These are phyloP conservation scores for Mercurialis annua DNA, from an alignment of 345 rosid genomes.

Conservation along the genomic window DNA sequence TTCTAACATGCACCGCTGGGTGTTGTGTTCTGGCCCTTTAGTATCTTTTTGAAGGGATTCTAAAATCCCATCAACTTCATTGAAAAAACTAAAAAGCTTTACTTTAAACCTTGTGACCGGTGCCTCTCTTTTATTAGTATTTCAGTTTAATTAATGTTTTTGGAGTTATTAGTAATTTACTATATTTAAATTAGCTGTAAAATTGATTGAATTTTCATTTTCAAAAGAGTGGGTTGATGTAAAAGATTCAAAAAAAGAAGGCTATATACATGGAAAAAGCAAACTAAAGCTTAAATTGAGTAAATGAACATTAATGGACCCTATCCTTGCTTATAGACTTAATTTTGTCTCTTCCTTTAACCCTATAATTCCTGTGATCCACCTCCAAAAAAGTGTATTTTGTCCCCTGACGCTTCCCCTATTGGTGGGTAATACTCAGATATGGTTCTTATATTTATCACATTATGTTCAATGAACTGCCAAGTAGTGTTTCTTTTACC, in stretches of 20 bases:
- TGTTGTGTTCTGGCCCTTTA: background rate
- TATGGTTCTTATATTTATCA: background rate
- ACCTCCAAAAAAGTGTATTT: slow-evolving; percentile 47
- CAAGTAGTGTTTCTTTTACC: slow-evolving; percentile 6
- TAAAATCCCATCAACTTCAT: slow-evolving; percentile 18
- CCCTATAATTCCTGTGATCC: slow-evolving; percentile 35
- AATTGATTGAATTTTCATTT: slow-evolving; percentile 14
- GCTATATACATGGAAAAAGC: slow-evolving; percentile 10
- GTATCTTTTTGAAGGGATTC: slow-evolving; percentile 25
- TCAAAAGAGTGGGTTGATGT: background rate
- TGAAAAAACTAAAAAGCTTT: background rate
- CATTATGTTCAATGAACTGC: slow-evolving; percentile 6
- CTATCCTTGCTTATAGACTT: slow-evolving; percentile 12
- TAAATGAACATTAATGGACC: background rate
- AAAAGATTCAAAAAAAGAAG: background rate
- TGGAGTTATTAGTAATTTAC: background rate
- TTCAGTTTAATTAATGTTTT: background rate
- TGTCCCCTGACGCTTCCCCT: slow-evolving; percentile 33
- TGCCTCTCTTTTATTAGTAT: slow-evolving; percentile 1
- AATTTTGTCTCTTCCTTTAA: slow-evolving; percentile 25
- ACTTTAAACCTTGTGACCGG: background rate
- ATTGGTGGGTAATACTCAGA: slow-evolving; percentile 14
- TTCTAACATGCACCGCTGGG: slow-evolving; percentile 37
- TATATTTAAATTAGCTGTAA: background rate
- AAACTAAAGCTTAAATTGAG: slow-evolving; percentile 1